A percentile compares a stretch with the other conserved stretches of the same genome.
These are phyloP conservation scores for Funneliformis caledonium DNA, from an alignment of 371 early-diverging fungal species.

Conservation along the genomic window DNA sequence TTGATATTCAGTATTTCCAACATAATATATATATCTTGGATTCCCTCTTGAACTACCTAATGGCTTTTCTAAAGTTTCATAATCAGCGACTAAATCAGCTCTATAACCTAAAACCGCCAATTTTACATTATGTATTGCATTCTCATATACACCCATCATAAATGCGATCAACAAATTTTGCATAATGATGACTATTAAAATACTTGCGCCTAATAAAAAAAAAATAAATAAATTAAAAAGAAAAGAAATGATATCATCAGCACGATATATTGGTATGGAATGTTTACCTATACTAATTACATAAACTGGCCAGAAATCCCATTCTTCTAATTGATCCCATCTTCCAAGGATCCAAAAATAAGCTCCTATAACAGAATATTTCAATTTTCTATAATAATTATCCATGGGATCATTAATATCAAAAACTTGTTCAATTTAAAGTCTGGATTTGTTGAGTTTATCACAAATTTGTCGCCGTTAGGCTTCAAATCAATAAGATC, in stretches of 20 bases:
- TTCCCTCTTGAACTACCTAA: slow-evolving; percentile 13
- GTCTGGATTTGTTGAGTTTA: background rate
- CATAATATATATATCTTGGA: background rate
- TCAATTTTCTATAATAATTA: background rate
- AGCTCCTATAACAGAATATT: background rate
- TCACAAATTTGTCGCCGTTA: background rate
- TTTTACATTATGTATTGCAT: background rate
- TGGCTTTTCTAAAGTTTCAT: slow-evolving; percentile 11
- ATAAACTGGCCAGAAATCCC: slow-evolving; percentile 6
- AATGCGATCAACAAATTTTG: slow-evolving; percentile 14
- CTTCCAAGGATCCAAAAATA: slow-evolving; percentile 5
- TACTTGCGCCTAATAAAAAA: background rate
- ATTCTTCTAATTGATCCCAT: slow-evolving; percentile 14
- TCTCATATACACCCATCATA: slow-evolving; percentile 14
- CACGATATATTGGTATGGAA: too few species aligned
- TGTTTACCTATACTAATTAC: background rate
- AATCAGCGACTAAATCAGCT: slow-evolving; percentile 2
- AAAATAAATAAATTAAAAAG: background rate
- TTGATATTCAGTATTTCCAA: background rate
- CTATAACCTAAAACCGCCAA: background rate
- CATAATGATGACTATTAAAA: background rate
- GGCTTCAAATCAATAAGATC: background rate
- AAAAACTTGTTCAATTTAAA: background rate
- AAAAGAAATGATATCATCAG: too few species aligned
- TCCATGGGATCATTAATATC: background rate